Base-by-base conservation (phyloP, 441 rosid genomes). In the Brassica balearica region DNA sequence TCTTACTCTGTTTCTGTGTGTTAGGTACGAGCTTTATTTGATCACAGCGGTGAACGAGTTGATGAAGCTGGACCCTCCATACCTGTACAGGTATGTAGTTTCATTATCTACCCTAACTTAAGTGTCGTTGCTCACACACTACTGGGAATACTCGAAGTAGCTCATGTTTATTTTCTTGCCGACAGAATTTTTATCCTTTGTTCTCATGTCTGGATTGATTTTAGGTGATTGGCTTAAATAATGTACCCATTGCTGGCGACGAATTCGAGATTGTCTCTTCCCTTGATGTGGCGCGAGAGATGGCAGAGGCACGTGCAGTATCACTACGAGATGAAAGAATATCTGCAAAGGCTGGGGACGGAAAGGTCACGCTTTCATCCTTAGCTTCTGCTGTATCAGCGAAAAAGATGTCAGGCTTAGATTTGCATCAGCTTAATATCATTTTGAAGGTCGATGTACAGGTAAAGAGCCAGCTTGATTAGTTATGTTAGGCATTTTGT, bases 1-100 rank as follows among this genome's bases (percentile, higher is more conserved):
- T 41, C 48, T 41, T 41, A 4, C 48, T 41, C 68, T 71, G 77
- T 72, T 80, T 73, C 67, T 68, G 63, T 85, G 74, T 27, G 32
- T 77, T 84, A 96, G 99, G 96, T 92, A 79, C 91, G 99, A 71
- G 99, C 99, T 77, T 83, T 96, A 81, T 91, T 93, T 81, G 98
- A 92, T 71, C 97, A 93, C 80, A 72, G 86, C 23, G 99, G 96
- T 72, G 88, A 79, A 34, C 91, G 88, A 78, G 93, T 96, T 77
- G 89, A 86, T 82, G 90, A 91, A 85, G 99, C 98, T 81, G 91
- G 98, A 79, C 99, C 99, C 14, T 96, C 99, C 69, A 87, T 92
- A 46, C 98, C 98, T 53, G 91, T 90, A 34, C 99, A 93, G 97
- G 99, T 96, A 83, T 68, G 86, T 80, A 29, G 72, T 56, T 73